Conservation (phyloP, 1,139 yeast genomes). For the Saccharomyces hybrid region DNA sequence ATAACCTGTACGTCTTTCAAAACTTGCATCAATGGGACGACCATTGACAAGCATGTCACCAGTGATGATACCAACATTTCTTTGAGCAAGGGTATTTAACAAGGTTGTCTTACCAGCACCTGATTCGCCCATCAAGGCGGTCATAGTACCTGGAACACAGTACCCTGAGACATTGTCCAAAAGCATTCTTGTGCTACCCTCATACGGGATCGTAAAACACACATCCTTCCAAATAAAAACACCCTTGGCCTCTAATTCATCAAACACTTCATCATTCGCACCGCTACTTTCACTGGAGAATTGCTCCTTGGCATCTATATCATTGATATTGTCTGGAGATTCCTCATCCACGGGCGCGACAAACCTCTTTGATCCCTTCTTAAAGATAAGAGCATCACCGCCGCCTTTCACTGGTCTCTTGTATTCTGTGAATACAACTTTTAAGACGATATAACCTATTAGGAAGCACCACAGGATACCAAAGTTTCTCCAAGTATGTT, state of each 20-base stretch:
- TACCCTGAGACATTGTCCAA: slow-evolving; percentile 49
- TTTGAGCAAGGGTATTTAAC: slow-evolving; percentile 46
- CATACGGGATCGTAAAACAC: slow-evolving; percentile 34
- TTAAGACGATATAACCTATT: slow-evolving; percentile 34
- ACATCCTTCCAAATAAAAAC: slow-evolving; percentile 40
- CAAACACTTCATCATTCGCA: slow-evolving; percentile 16
- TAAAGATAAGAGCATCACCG: slow-evolving; percentile 39
- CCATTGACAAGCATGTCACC: slow-evolving; percentile 54
- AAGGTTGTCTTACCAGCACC: slow-evolving; percentile 62
- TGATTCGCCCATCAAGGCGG: slow-evolving; percentile 56
- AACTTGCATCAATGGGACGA: slow-evolving; percentile 37
- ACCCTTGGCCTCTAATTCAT: slow-evolving; percentile 22
- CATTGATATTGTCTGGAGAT: slow-evolving; percentile 12
- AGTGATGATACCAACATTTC: slow-evolving; percentile 45
- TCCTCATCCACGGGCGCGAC: slow-evolving; percentile 15
- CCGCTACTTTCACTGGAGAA: slow-evolving; percentile 12
- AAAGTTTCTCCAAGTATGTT: slow-evolving; percentile 45
- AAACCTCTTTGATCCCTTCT: slow-evolving; percentile 24
- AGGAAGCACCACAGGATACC: slow-evolving; percentile 43
- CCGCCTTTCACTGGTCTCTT: slow-evolving; percentile 37
- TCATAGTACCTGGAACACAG: slow-evolving; percentile 46
- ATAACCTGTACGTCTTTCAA: slow-evolving; percentile 48
- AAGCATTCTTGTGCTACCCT: slow-evolving; percentile 35
- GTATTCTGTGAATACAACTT: slow-evolving; percentile 32
- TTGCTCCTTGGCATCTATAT: slow-evolving; percentile 16